phyloP scores from a whole-genome alignment of 169 alveolate species.

The Cryptosporidium sp. region DNA sequence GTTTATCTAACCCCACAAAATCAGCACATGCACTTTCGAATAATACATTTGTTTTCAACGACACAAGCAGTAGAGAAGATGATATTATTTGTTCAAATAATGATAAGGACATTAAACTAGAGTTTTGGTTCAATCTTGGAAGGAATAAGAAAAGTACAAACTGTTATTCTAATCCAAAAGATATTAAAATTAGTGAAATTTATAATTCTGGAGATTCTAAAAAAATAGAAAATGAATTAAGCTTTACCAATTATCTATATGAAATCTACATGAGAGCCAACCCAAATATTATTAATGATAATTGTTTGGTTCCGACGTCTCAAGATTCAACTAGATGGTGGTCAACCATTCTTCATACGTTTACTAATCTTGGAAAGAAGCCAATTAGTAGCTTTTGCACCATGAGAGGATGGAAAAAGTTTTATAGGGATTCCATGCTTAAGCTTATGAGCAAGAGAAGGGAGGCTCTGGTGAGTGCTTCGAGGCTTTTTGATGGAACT shows the following conservation, averaged over 20 bases:
- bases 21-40: background rate
- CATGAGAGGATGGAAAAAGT: constrained; percentile 49
- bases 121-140: constrained; percentile 37
- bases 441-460: constrained; percentile 15
- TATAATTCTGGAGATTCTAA: constrained; percentile 1
- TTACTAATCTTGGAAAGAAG: constrained; percentile 59
- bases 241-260: constrained; percentile 29
- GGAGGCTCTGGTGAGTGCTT: constrained; percentile 64
- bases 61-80: constrained; percentile 32
- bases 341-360: constrained; percentile 43
- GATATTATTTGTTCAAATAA: constrained; percentile 22
- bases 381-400: constrained; percentile 62
- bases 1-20: background rate
- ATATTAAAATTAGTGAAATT: constrained; percentile 5
- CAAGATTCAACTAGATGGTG: constrained; percentile 71
- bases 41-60: constrained; percentile 11
- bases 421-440: constrained; percentile 34
- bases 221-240: constrained; percentile 52
- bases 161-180: constrained; percentile 32
- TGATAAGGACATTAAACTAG: constrained; percentile 52
- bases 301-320: constrained; percentile 55
- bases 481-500: constrained; percentile 66
- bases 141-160: background rate
- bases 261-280: constrained; percentile 49
- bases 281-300: constrained; percentile 26